phyloP scores from a whole-genome alignment of 1,139 yeast species.

The Saccharomyces hybrid region DNA sequence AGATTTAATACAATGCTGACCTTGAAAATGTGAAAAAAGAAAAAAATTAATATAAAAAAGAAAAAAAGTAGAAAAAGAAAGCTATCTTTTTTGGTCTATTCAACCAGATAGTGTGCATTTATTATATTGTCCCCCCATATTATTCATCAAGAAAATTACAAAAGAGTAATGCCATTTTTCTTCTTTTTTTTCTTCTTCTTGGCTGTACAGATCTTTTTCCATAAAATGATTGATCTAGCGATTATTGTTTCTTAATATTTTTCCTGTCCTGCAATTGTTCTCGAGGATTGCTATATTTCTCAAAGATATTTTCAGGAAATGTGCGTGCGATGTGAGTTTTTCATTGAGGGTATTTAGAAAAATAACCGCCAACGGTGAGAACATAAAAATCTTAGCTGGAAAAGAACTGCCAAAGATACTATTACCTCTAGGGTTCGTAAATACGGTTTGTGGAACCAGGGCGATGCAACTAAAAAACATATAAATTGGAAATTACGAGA shows the following conservation, averaged over 20 bases:
- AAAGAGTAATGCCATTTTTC: not conserved
- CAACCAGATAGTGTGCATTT: not conserved
- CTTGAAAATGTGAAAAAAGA: not conserved
- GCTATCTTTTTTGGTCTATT: not conserved
- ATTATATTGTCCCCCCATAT: not conserved
- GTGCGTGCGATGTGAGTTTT: not conserved
- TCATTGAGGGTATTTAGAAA: not conserved
- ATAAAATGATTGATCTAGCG: not conserved
- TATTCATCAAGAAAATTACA: not conserved
- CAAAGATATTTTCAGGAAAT: not conserved
- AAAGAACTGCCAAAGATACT: not conserved
- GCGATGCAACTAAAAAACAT: not conserved
- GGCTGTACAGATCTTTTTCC: not conserved
- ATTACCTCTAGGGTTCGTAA: not conserved
- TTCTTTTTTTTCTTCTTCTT: not conserved
- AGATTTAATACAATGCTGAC: not conserved
- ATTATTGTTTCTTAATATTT: not conserved
- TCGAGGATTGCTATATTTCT: not conserved
- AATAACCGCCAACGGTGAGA: not conserved
- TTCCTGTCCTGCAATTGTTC: not conserved
- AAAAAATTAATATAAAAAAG: not conserved
- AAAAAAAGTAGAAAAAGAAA: not conserved
- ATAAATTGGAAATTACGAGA: not conserved
- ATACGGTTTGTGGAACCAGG: no score
- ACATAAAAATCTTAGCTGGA: not conserved